Evolutionary conservation across 1,284 basidiomycete species (phyloP), one percentile per base, ranked within the genome.

Genomic region (Malassezia equina): DNA sequence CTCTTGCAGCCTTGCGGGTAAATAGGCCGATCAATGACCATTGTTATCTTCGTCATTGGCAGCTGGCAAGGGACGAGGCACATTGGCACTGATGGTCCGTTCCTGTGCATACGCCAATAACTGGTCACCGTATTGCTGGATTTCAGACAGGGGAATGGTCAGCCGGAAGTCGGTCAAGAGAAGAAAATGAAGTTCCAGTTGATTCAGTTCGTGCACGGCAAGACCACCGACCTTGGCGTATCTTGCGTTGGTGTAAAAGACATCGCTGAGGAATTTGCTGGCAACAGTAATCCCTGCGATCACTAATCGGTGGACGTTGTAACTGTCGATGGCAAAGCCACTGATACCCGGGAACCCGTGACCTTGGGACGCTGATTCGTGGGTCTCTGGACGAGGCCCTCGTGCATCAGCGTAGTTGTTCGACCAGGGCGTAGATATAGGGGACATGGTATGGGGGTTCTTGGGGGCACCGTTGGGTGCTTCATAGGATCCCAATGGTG

Each of bases 221-320:
- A 98, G 81, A 23, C 93, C 93, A 51, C 93, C 93, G 61, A 93
- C 89, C 82, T 96, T 98, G 55, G 93, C 93, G 75, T 98, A 98
- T 32, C 93, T 81, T 27, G 91, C 95, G 71, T 98, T 98, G n/a
- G 93, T 96, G 77, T 98, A 96, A 71, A 98, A 98, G 9, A 98
- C 90, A 75, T 98, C 93, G 58, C 86, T 90, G 75, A 96, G 96
- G 76, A 98, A 98, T 76, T 98, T 98, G 79, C 87, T 90, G 17
- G 93, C 91, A 8, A 98, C 93, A 2, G 93, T 96, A 24, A 98
- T 86, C 3, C 93, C 93, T 1, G 93, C 91, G 63, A 98, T 96
- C 67, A 98, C 87, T 42, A 98, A 79, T 28, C 90, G 82, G 76
- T 98, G 93, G 24, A 98, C 86, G 71, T 98, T 98, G 78, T 85